Base-by-base conservation (phyloP, 495 filamentous ascomycete species). In the Penicillium silybi region DNA sequence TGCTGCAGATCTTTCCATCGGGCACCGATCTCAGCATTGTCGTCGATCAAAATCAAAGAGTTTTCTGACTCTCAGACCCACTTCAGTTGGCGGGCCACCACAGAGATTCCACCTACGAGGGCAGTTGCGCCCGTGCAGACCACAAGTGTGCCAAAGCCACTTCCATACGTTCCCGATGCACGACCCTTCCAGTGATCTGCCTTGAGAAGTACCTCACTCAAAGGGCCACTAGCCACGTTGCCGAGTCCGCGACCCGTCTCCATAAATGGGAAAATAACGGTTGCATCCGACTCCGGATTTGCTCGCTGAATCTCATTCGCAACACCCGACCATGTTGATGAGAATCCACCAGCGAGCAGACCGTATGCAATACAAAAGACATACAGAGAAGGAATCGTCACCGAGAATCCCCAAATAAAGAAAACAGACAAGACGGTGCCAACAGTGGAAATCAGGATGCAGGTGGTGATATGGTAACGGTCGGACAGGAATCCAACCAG, bases 331-430 rank as follows among this genome's bases (percentile, higher is more conserved):
- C 80, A 86, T 3, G 77, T 80, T 6, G 67, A 56, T 6, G 73
- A 73, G 50, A 74, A 83, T 0, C 78, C 75, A 4, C 83, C 83
- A 0, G 81, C 84, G 46, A 83, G 82, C 6, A 86, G 61, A 4
- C 85, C 85, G 57, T 85, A 87, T 2, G 80, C 51, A 4, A 87
- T 46, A 37, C 75, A 78, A 47, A 88, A 89, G 1, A 81, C 64
- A 32, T 57, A 58, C 5, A 66, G 41, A 11, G 52, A 22, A 0
- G 58, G 53, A 1, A 59, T 35, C 22, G 40, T 44, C 5, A 22
- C 34, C 9, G 61, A 50, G 15, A 87, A 64, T 0, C 84, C 85
- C 85, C 85, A 88, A 13, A 85, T 48, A 11, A 87, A 50, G 44
- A 88, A 84, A 0, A 85, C 75, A 0, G 79, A 71, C 3, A 81